These are phyloP conservation scores for Corymbia maculata DNA, from an alignment of 345 rosid species.

Conservation along the genomic window DNA sequence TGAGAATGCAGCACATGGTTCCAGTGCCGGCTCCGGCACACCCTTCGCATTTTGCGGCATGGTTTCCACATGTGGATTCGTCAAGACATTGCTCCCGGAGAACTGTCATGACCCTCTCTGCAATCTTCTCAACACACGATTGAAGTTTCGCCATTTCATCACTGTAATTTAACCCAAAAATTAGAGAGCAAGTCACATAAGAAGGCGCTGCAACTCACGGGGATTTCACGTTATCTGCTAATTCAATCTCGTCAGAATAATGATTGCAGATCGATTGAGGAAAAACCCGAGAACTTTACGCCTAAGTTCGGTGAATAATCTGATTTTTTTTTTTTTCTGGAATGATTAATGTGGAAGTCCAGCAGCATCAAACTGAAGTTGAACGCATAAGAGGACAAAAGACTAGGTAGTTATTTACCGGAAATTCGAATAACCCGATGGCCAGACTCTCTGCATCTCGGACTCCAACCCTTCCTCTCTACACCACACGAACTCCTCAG, in stretches of 20 bases:
- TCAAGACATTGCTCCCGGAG: constrained; percentile 2
- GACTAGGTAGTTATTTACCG: constrained; percentile 20
- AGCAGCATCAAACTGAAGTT: neutral
- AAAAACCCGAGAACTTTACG: neutral
- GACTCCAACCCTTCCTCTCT: constrained; percentile 22
- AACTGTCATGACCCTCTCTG: constrained; percentile 20
- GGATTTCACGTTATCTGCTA: neutral
- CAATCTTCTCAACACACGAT: constrained; percentile 41
- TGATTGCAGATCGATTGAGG: neutral
- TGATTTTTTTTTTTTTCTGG: neutral
- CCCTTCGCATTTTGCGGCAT: constrained; percentile 7
- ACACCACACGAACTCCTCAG: constrained; percentile 66
- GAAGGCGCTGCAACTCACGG: neutral
- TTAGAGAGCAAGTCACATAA: neutral
- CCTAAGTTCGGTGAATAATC: neutral
- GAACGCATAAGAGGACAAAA: neutral
- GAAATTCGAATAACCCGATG: constrained; percentile 49
- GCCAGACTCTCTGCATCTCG: constrained; percentile 52
- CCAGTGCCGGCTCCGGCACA: neutral
- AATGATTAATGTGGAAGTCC: neutral
- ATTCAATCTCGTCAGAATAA: neutral
- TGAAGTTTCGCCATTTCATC: constrained; percentile 43
- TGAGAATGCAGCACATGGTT: constrained; percentile 35
- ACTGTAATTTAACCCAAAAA: constrained; percentile 19
- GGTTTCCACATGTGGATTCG: neutral